Evolutionary conservation across 1,139 yeast genomes (phyloP), one percentile per base, ranked within the genome.

Genomic region (Hansenula sp.): DNA sequence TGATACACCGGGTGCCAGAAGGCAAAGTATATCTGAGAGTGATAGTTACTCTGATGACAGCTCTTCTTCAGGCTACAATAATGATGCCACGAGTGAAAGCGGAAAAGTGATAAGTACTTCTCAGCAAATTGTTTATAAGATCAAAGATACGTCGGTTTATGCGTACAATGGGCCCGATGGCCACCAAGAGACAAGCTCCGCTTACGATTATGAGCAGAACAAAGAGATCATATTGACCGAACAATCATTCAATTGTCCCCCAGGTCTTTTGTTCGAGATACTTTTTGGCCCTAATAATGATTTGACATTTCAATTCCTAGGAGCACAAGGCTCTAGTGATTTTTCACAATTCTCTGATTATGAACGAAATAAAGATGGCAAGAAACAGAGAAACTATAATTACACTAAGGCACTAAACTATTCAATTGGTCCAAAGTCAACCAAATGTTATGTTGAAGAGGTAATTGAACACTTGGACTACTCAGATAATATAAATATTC

Each of bases 361-460:
- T 11, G 73, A 71, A n/a, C 65, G 71, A 41, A 58, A 65, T 42
- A 58, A 63, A 10, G 62, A 63, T 2, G 73, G 71, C 3, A 59
- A 66, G 35, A 67, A 68, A 46, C 67, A 59, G 41, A 75, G 99
- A 42, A 67, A 72, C 31, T 91, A 85, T 58, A 72, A 77, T 3
- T 94, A 91, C 62, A 75, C 73, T 37, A 91, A 91, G 63, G 96
- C 95, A 0, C 71, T 94, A 48, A 74, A 77, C 48, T 93, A 82
- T 12, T 79, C 96, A 0, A 83, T 94, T 41, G 99, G 99, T 0
- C 99, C 99, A 5, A 91, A 90, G 58, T 95, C 91, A 51, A 93
- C 99, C 3, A 78, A 76, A 50, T 93, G 99, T 67, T 59, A 77
- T 17, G 83, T 87, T 35, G 77, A 78, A 1, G 99, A 94, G 54